Evolutionary conservation across 371 early-diverging fungal species (phyloP).

Genomic region (Sporodiniella umbellata): DNA sequence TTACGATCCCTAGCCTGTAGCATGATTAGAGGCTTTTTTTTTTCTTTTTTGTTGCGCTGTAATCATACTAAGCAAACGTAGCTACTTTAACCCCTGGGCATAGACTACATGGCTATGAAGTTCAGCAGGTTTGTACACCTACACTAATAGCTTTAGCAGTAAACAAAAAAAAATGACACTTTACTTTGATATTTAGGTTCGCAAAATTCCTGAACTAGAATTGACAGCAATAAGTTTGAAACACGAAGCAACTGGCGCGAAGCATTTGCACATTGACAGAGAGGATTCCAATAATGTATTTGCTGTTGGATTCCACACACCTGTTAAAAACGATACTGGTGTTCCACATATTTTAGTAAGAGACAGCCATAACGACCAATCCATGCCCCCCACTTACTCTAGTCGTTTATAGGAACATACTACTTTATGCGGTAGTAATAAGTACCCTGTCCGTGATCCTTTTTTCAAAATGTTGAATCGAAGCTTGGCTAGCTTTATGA

Average conservation of each 20-base stretch:
- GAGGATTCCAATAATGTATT: slow-evolving; percentile 92
- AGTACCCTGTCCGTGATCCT: slow-evolving; percentile 93
- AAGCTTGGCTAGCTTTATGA: slow-evolving; percentile 96
- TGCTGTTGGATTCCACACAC: slow-evolving; percentile 87
- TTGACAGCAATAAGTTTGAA: slow-evolving; percentile 63
- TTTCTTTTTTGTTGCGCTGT: neutral
- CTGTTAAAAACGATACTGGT: slow-evolving; percentile 80
- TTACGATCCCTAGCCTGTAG: no score
- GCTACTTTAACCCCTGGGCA: slow-evolving; percentile 28
- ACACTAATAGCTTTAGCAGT: no score
- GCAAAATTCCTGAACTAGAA: slow-evolving; percentile 63
- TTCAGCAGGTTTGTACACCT: slow-evolving; percentile 11
- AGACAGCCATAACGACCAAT: no score
- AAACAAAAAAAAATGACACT: no score
- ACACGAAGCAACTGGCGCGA: slow-evolving; percentile 82
- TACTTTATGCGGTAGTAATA: slow-evolving; percentile 84
- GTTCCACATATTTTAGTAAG: slow-evolving; percentile 87
- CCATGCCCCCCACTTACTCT: no score
- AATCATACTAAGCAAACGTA: neutral
- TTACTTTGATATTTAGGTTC: no score
- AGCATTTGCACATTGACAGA: slow-evolving; percentile 83
- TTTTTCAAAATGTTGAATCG: slow-evolving; percentile 98
- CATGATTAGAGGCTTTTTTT: neutral
- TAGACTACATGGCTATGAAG: slow-evolving; percentile 25
- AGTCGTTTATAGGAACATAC: slow-evolving; percentile 83